These are phyloP conservation scores for Citrullus colocynthis DNA, from an alignment of 306 rosid genomes.

Conservation along the genomic window DNA sequence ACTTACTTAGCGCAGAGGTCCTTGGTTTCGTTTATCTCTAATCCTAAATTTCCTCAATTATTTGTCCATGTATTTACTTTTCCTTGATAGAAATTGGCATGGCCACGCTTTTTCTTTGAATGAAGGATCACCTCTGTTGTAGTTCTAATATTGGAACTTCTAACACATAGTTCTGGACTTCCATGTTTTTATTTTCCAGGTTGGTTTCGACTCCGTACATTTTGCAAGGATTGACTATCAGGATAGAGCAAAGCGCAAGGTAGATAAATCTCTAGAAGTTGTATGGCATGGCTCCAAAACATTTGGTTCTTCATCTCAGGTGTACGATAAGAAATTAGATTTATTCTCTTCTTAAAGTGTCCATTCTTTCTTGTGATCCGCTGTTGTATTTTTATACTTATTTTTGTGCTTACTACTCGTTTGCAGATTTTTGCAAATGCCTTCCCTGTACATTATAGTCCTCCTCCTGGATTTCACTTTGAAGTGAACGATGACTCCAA, in stretches of 20 bases:
- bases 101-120: background rate
- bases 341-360: background rate
- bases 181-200: slow-evolving; percentile 22
- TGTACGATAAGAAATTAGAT: slow-evolving; percentile 10
- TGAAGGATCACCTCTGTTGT: background rate
- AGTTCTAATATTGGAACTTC: background rate
- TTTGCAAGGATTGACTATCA: slow-evolving; percentile 88
- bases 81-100: background rate
- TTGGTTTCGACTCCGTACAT: slow-evolving; percentile 89
- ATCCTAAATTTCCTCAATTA: background rate
- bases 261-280: slow-evolving; percentile 74
- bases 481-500: slow-evolving; percentile 32
- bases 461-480: slow-evolving; percentile 55
- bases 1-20: slow-evolving; percentile 77
- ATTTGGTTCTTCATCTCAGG: slow-evolving; percentile 83
- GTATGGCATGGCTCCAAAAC: slow-evolving; percentile 84
- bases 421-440: slow-evolving; percentile 73
- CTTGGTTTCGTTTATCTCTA: background rate
- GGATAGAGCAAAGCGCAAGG: slow-evolving; percentile 63
- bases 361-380: background rate
- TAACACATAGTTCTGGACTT: background rate
- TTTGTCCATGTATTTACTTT: background rate
- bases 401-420: background rate
- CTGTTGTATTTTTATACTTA: background rate
- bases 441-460: slow-evolving; percentile 61